Evolutionary conservation across 495 filamentous ascomycete genomes (phyloP).

Genomic region (Antarctomyces pellizariae): DNA sequence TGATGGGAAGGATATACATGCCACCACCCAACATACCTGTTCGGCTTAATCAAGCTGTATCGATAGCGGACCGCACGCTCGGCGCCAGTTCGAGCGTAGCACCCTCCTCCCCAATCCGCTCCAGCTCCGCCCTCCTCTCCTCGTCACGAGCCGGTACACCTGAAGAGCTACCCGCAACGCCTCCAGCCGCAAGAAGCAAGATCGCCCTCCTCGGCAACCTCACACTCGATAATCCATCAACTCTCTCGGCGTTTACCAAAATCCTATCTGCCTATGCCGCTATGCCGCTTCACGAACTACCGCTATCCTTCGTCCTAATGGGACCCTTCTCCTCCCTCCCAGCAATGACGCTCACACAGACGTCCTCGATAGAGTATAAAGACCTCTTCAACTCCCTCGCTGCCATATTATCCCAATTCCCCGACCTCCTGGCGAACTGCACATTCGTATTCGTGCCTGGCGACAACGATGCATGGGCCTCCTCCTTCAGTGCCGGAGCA

Average conservation of each 20-base stretch:
- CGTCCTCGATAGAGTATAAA: constrained; percentile 75
- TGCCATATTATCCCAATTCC: constrained; percentile 62
- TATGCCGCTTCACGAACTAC: constrained; percentile 37
- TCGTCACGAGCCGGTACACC: no score
- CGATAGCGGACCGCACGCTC: no score
- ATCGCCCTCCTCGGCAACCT: constrained; percentile 61
- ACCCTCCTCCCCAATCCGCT: constrained; percentile 4
- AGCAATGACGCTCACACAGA: constrained; percentile 37
- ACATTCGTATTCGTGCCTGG: constrained; percentile 86
- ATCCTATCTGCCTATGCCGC: constrained; percentile 45
- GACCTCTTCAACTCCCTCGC: constrained; percentile 81
- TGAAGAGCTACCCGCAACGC: no score
- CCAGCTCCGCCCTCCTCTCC: neutral
- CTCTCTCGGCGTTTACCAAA: constrained; percentile 52
- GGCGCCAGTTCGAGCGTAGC: constrained; percentile 10
- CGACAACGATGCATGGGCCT: constrained; percentile 85
- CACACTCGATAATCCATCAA: constrained; percentile 58
- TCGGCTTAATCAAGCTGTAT: no score
- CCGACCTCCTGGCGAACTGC: constrained; percentile 48
- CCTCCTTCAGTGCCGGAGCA: constrained; percentile 66
- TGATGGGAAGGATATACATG: no score
- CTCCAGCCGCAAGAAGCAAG: no score
- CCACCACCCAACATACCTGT: no score
- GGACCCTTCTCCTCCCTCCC: constrained; percentile 68
- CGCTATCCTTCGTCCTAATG: constrained; percentile 54